Conservation (phyloP, 768 basidiomycete genomes). For the Rhizopogon vesiculosus region DNA sequence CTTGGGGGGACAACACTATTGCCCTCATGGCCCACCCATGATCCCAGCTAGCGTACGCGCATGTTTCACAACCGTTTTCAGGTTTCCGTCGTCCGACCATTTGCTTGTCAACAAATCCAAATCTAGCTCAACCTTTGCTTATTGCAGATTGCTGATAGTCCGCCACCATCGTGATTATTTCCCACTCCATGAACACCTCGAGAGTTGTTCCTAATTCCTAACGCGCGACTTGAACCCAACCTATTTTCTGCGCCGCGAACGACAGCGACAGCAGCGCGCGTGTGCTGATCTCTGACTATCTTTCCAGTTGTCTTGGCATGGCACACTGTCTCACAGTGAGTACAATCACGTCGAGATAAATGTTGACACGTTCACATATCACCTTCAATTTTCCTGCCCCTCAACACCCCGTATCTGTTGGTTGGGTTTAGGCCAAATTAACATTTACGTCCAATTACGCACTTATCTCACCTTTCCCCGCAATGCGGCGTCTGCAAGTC, state of each 20-base stretch:
- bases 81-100: not conserved
- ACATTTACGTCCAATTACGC: conserved; percentile 5
- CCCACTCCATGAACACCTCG: conserved; percentile 6
- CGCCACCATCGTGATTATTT: conserved; percentile 6
- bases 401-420: conserved; percentile 1
- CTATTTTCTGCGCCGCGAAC: not conserved
- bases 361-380: not conserved
- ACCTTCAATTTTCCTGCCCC: conserved; percentile 1
- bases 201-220: not conserved
- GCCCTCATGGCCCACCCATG: not conserved
- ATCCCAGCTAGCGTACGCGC: not conserved
- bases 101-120: not conserved
- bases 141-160: not conserved
- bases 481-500: conserved; percentile 12
- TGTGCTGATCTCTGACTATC: not conserved
- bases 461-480: conserved; percentile 20
- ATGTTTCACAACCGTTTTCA: not conserved
- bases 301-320: conserved; percentile 1
- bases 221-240: not conserved
- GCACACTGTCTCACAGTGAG: conserved; percentile 2
- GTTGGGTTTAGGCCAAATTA: conserved; percentile 5
- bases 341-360: not conserved
- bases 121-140: not conserved
- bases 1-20: not conserved
- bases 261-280: not conserved